These are phyloP conservation scores for Clitopilus passeckerianus DNA, from an alignment of 768 basidiomycete species.

Conservation along the genomic window DNA sequence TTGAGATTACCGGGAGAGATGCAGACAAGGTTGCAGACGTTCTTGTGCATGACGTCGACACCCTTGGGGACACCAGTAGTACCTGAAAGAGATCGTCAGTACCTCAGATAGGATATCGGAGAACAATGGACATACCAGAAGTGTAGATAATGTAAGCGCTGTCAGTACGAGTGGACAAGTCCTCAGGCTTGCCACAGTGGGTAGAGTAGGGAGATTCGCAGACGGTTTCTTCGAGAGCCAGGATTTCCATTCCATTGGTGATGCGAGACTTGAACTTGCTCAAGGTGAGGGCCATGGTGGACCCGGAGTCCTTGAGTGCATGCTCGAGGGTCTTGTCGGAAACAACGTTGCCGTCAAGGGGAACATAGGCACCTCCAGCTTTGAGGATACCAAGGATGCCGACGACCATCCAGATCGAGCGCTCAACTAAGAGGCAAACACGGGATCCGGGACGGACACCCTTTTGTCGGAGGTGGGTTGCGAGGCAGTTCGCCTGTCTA, in stretches of 20 bases:
- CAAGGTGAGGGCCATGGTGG: conserved; percentile 36
- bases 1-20: conserved; percentile 50
- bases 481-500: conserved; percentile 40
- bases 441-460: conserved; percentile 44
- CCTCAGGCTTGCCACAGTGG: conserved; percentile 30
- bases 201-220: conserved; percentile 14
- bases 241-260: conserved; percentile 15
- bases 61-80: conserved; percentile 58
- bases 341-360: conserved; percentile 52
- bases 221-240: conserved; percentile 27
- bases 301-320: conserved; percentile 42
- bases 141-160: conserved; percentile 60
- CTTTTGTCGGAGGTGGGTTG: conserved; percentile 32
- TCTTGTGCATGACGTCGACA: conserved; percentile 53
- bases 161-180: conserved; percentile 32
- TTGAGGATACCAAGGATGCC: conserved; percentile 54
- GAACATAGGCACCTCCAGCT: conserved; percentile 55
- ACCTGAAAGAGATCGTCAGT: conserved; percentile 19
- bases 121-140: conserved; percentile 32
- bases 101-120: not conserved
- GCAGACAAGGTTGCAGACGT: conserved; percentile 52
- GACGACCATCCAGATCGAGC: conserved; percentile 32
- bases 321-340: conserved; percentile 50
- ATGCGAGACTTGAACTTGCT: conserved; percentile 35
- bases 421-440: conserved; percentile 50